Evolutionary conservation across 1,284 basidiomycete genomes (phyloP).

Genomic region (Tilletia indica): DNA sequence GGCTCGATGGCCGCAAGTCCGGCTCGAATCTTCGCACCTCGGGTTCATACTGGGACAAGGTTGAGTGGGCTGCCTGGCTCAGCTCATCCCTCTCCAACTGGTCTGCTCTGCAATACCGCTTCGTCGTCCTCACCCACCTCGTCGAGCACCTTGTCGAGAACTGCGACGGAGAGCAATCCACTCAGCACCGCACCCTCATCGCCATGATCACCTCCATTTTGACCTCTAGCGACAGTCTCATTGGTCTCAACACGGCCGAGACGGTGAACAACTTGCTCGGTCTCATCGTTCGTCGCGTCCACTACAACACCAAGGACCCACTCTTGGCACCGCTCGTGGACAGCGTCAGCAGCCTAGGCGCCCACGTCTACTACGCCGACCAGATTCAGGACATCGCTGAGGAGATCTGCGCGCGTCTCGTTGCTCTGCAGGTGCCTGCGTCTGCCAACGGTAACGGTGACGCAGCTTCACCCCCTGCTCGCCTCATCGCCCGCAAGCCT

Average conservation of each 20-base stretch:
- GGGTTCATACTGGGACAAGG: slow-evolving; percentile 67
- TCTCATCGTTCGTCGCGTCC: slow-evolving; percentile 71
- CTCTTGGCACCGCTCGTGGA: slow-evolving; percentile 72
- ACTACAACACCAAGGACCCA: slow-evolving; percentile 67
- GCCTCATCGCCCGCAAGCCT: slow-evolving; percentile 35
- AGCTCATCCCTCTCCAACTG: slow-evolving; percentile 74
- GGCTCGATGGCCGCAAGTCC: slow-evolving; percentile 43
- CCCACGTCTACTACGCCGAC: slow-evolving; percentile 91
- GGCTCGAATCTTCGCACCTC: slow-evolving; percentile 10
- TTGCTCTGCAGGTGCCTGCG: slow-evolving; percentile 66
- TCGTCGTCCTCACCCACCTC: slow-evolving; percentile 78
- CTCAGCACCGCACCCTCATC: slow-evolving; percentile 70
- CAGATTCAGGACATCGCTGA: slow-evolving; percentile 90
- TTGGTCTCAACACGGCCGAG: slow-evolving; percentile 88
- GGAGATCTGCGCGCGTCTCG: slow-evolving; percentile 77
- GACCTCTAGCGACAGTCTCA: slow-evolving; percentile 74
- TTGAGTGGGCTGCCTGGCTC: slow-evolving; percentile 78
- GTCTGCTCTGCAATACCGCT: slow-evolving; percentile 88
- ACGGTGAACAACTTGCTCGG: slow-evolving; percentile 66
- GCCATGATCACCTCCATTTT: slow-evolving; percentile 78
- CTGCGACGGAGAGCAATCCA: slow-evolving; percentile 64
- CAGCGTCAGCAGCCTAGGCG: slow-evolving; percentile 78
- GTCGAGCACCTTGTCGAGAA: slow-evolving; percentile 75
- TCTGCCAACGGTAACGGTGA: slow-evolving; percentile 9
- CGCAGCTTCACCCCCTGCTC: slow-evolving; percentile 22